Evolutionary conservation across 306 rosid genomes (phyloP), one percentile per base, ranked within the genome.

Genomic region (Cyamopsis tetragonoloba): DNA sequence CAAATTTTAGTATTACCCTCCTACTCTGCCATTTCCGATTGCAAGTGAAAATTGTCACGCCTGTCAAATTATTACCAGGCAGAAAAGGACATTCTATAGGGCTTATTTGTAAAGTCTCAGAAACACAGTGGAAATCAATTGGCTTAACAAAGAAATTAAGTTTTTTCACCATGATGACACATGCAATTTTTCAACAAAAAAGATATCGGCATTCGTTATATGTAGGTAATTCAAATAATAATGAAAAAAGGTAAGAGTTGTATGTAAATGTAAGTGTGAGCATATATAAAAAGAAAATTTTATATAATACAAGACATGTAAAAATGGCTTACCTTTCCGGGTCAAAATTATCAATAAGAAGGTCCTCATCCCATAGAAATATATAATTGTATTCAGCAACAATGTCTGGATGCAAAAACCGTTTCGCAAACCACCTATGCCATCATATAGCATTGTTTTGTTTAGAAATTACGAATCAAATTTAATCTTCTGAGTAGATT

Each of bases 301-400:
- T 1, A 24, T 61, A 38, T 27, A 67, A 49, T 38, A 28, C 1
- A 39, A 43, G 38, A 10, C 27, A 42, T 22, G 20, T 19, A 17
- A 44, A 63, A 20, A 57, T 46, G 22, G 27, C 22, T 62, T 68
- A 92, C 98, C 85, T 70, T 41, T 78, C 72, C 0, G 96, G 87
- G 76, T 89, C 75, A 68, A 92, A 92, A 76, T 86, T 76, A 58
- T 92, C 96, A 8, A 92, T 96, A 38, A 89, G 96, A 64, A 92
- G 88, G 77, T 92, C 98, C 70, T 92, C 98, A 13, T 92, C 98
- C 98, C 98, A 92, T 10, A 92, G 98, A 83, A 92, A 92, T 46
- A 92, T 83, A 74, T 84, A 86, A 70, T 82, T 56, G 42, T 92
- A 92, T 70, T 81, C 89, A 23, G 86, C 77, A 77, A 89, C 87